phyloP scores from a whole-genome alignment of 305 asterid genomes.

The Petunia hybrid region DNA sequence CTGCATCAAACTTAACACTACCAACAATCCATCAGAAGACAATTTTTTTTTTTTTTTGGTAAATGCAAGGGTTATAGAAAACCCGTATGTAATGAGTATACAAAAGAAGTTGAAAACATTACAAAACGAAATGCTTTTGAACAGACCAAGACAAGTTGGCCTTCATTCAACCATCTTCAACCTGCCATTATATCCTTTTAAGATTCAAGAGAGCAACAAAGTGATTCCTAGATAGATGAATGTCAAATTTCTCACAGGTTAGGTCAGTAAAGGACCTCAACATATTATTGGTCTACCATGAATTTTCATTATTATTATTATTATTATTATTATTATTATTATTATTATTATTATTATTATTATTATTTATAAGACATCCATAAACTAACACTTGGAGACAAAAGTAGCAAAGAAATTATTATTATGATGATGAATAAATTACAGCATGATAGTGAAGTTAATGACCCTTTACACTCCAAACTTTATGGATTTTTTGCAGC shows the following conservation, averaged over 20 bases:
- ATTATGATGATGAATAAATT: not conserved
- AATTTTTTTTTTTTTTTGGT: not conserved
- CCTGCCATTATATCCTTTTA: not conserved
- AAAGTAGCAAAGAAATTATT: not conserved
- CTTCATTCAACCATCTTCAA: not conserved
- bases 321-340: not conserved
- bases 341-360: not conserved
- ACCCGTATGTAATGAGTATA: no score
- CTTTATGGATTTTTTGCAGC: not conserved
- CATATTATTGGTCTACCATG: not conserved
- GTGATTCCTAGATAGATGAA: conserved; percentile 11
- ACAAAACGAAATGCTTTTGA: no score
- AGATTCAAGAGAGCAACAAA: not conserved
- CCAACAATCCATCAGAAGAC: not conserved
- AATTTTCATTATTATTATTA: not conserved
- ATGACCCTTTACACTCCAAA: not conserved
- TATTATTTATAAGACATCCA: not conserved
- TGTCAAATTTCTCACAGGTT: not conserved
- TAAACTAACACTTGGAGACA: not conserved
- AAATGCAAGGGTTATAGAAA: no score
- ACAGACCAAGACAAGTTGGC: not conserved
- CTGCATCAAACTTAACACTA: not conserved
- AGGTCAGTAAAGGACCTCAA: not conserved
- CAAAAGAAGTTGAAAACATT: no score
- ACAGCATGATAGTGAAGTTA: not conserved